A percentile compares a stretch with the other conserved stretches of the same genome.
Conservation (phyloP, 257 asterid species). For the Lavandula angustifolia region DNA sequence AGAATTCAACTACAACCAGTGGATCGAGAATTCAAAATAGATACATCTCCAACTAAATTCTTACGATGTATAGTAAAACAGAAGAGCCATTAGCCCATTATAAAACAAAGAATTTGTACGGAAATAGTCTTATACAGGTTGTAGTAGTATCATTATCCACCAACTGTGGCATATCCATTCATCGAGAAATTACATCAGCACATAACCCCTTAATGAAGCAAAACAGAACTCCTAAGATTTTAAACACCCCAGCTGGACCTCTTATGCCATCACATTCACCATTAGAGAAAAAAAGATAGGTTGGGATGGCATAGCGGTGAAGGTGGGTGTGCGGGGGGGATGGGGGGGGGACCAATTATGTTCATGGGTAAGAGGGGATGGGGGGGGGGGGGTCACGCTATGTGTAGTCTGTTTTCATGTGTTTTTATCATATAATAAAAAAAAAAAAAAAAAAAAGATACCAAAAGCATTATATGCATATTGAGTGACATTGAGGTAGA, state of each 20-base stretch:
- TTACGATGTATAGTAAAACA: constrained; percentile 7
- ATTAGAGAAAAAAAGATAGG: constrained; percentile 7
- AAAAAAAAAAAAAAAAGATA: constrained; percentile 12
- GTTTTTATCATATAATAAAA: too few relatives aligned
- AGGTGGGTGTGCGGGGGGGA: too few relatives aligned
- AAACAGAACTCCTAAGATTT: background rate
- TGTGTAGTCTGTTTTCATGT: too few relatives aligned
- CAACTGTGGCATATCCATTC: constrained; percentile 5
- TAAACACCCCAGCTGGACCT: background rate
- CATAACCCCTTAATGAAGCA: background rate
- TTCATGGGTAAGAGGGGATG: too few relatives aligned
- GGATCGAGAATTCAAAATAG: background rate
- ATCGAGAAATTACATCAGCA: background rate
- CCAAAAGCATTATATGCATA: background rate
- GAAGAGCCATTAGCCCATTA: constrained; percentile 8
- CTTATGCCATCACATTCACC: constrained; percentile 10
- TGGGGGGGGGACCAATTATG: too few relatives aligned
- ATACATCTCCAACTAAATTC: background rate
- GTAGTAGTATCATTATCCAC: constrained; percentile 3
- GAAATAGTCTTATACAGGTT: background rate
- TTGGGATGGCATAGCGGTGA: too few relatives aligned
- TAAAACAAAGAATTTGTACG: background rate
- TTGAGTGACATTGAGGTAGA: constrained; percentile 3
- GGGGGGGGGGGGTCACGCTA: too few relatives aligned
- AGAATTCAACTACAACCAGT: background rate